phyloP scores from a whole-genome alignment of 495 filamentous ascomycete species.

The Podospora pseudopauciseta region DNA sequence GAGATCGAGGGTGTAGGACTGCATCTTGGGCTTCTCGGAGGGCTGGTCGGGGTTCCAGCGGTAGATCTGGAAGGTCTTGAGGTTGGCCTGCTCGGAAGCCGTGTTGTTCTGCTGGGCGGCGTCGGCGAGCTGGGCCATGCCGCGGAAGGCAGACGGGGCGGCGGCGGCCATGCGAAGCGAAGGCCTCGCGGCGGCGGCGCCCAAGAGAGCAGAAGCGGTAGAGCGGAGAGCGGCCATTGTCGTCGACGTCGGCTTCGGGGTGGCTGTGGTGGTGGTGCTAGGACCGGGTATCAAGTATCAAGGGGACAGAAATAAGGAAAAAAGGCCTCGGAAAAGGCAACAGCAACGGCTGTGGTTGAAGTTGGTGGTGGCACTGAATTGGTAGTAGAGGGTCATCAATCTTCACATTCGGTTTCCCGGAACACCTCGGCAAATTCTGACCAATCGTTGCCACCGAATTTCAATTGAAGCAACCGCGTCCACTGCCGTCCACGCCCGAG shows the following conservation, averaged over 20 bases:
- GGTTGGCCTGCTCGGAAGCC: conserved; percentile 47
- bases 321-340: conserved; percentile 22
- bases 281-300: conserved; percentile 8
- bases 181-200: conserved; percentile 45
- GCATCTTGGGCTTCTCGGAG: conserved; percentile 88
- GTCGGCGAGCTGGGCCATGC: conserved; percentile 47
- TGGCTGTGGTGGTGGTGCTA: background rate
- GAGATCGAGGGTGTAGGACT: conserved; percentile 86
- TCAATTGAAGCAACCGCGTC: conserved; percentile 17
- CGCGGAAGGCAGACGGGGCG: conserved; percentile 37
- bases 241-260: conserved; percentile 12
- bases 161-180: conserved; percentile 43
- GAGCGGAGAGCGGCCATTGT: conserved; percentile 79
- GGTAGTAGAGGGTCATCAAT: conserved; percentile 21
- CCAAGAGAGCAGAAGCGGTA: conserved; percentile 59
- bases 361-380: conserved; percentile 27
- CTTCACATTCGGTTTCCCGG: conserved; percentile 25
- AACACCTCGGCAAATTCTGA: conserved; percentile 28
- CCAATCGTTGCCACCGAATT: conserved; percentile 27
- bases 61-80: conserved; percentile 98
- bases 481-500: conserved; percentile 21
- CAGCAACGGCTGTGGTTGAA: conserved; percentile 12
- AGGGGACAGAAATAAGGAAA: conserved; percentile 15
- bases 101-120: conserved; percentile 30
- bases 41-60: conserved; percentile 95